These are phyloP conservation scores for Neurospora sp. DNA, from an alignment of 495 filamentous ascomycete species.

Conservation along the genomic window DNA sequence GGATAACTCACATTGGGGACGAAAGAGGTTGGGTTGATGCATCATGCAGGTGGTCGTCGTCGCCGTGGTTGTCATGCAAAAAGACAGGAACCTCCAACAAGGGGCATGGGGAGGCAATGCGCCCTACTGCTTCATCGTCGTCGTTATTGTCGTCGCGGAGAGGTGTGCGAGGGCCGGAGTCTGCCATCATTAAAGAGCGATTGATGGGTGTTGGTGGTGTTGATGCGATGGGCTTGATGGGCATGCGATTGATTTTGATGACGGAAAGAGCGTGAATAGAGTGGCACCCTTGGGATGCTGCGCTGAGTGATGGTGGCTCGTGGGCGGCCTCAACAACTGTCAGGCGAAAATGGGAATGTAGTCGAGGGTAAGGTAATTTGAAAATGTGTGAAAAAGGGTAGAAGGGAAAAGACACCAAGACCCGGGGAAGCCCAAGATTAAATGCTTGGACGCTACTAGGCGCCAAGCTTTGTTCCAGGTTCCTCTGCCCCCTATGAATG, in stretches of 20 bases:
- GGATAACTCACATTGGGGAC: neutral
- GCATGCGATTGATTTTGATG: neutral
- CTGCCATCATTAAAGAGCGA: neutral
- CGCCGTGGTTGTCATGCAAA: neutral
- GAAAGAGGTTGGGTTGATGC: neutral
- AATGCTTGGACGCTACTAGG: too few species aligned
- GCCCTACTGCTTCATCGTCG: neutral
- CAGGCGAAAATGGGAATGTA: too few species aligned
- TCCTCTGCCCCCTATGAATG: too few species aligned
- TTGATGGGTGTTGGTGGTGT: neutral
- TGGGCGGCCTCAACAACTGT: too few species aligned
- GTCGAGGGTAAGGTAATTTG: neutral
- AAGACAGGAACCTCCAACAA: neutral
- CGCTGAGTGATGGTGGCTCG: too few species aligned
- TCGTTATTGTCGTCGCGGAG: neutral
- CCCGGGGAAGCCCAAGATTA: too few species aligned
- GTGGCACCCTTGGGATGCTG: neutral
- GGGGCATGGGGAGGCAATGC: neutral
- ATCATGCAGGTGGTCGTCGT: neutral
- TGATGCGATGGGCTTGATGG: neutral
- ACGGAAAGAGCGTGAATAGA: neutral
- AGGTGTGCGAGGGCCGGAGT: neutral
- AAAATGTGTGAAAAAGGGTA: too few species aligned
- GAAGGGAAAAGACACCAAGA: too few species aligned
- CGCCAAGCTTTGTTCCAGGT: too few species aligned